Evolutionary conservation across 768 basidiomycete genomes (phyloP), one percentile per base, ranked within the genome.

Genomic region (Termitomyces sp.): DNA sequence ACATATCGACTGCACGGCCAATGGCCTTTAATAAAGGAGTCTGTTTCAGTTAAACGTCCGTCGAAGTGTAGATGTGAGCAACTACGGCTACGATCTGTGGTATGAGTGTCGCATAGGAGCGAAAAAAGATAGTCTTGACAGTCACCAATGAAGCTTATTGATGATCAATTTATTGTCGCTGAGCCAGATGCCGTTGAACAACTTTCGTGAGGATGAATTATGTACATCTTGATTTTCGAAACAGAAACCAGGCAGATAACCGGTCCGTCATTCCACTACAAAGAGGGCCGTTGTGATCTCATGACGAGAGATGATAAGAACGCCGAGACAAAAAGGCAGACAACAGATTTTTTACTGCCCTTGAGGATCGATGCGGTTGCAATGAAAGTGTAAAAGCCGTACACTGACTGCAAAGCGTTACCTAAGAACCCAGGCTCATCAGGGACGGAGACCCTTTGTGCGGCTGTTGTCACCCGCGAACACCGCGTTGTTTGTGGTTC

Each of bases 81-180:
- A n/a, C 20, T n/a, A n/a, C 24, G 38, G 28, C 18, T 52, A 24
- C 24, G 20, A 38, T 38, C 18, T 28, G 24, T 10, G 36, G 36
- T 36, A 52, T 38, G 51, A 38, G 51, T 2, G 10, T 52, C 10
- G 28, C 26, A 28, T 40, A 28, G 24, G 51, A 18, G 38, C 36
- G 36, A 38, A 28, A 6, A 28, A 6, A 52, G n/a, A 40, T 40
- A n/a, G 18, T 52, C 38, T n/a, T 28, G n/a, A 52, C 41, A 26
- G 38, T 36, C 73, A 43, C 76, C 76, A 22, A 77, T 58, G 65
- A 76, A 76, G 18, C 75, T 77, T 14, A 30, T 40, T 13, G 38
- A 20, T n/a, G 18, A 7, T 30, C 38, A 41, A 28, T 40, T 4
- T 13, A 28, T 4, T n/a, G 18, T 3, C 5, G 5, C 26, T 20